Base-by-base conservation (phyloP, 305 asterid genomes). In the Nicotiana rustica region DNA sequence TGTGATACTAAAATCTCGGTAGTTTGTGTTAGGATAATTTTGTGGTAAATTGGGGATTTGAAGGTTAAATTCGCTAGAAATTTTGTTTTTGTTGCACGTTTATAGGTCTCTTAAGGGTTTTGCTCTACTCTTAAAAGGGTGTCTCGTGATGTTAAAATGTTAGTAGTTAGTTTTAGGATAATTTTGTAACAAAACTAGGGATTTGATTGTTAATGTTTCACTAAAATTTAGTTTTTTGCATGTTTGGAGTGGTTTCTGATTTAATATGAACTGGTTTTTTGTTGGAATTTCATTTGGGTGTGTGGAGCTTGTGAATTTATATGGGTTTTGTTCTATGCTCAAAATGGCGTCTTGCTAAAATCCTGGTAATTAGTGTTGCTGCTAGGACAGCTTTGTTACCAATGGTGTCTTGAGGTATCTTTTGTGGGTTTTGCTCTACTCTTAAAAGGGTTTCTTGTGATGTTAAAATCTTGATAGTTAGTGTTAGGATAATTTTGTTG, bases 271-370 rank as follows among this genome's bases (percentile, higher is more conserved):
- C 62, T 81, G 78, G 80, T 62, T 84, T 56, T 77, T 86, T 79
- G 77, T 82, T 84, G 85, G 86, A 84, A 87, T 85, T 81, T 78
- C 79, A 61, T 25, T 65, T 41, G 60, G 31, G 25, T 59, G n/a
- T 73, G 77, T 55, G 6, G 60, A 64, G 4, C 25, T 55, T 55
- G 31, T 76, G 80, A 76, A 29, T 76, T 68, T 29, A 52, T 41
- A 41, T 41, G 49, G 10, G 49, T 41, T 41, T 41, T 41, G 49
- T 41, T 41, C 49, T 41, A 41, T 41, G 49, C 10, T 41, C 49
- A 41, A 41, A 41, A 41, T 41, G 49, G 49, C 2, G 49, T 41
- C 49, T 41, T 41, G 47, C 47, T 38, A 38, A 38, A 38, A 38
- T 38, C 8, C 47, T 38, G 10, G 47, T 6, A 38, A 38, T 38